Conservation (phyloP, 2,329 filamentous ascomycete genomes). For the Apiospora kogelbergensis region DNA sequence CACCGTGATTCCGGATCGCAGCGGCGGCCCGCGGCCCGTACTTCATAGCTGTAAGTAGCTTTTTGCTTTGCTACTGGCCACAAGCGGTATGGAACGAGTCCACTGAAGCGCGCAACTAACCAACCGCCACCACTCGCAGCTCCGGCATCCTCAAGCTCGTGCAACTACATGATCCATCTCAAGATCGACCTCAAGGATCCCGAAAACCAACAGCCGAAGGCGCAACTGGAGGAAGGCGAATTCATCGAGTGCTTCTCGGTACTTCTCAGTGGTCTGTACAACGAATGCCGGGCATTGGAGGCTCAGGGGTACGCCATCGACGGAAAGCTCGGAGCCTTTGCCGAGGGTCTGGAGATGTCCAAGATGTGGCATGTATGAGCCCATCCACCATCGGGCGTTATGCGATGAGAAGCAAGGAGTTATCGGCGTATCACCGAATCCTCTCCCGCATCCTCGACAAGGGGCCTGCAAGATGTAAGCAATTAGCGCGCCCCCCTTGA, state of each 20-base stretch:
- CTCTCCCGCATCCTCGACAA: too few relatives aligned
- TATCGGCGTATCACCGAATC: neutral
- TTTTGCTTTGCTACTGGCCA: too few relatives aligned
- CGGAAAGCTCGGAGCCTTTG: slow-evolving; percentile 73
- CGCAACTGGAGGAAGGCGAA: slow-evolving; percentile 74
- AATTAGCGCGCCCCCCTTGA: neutral
- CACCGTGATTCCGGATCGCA: slow-evolving; percentile 14
- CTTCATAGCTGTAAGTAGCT: neutral
- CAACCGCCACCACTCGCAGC: neutral
- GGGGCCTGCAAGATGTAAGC: neutral
- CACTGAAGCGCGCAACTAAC: too few relatives aligned
- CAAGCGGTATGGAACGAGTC: too few relatives aligned
- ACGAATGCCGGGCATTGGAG: slow-evolving; percentile 66
- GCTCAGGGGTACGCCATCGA: slow-evolving; percentile 75
- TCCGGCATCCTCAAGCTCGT: slow-evolving; percentile 1
- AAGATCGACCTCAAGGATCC: slow-evolving; percentile 67
- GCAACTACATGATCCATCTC: slow-evolving; percentile 63
- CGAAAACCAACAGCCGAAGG: slow-evolving; percentile 68
- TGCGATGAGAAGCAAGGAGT: neutral
- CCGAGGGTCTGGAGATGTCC: slow-evolving; percentile 75
- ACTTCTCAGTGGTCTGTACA: slow-evolving; percentile 63
- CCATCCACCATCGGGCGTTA: too few relatives aligned
- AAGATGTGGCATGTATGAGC: slow-evolving; percentile 36
- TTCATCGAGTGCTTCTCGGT: slow-evolving; percentile 80
- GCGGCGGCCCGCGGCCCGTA: neutral